phyloP scores from a whole-genome alignment of 768 basidiomycete genomes.

The Mycena chlorophos region DNA sequence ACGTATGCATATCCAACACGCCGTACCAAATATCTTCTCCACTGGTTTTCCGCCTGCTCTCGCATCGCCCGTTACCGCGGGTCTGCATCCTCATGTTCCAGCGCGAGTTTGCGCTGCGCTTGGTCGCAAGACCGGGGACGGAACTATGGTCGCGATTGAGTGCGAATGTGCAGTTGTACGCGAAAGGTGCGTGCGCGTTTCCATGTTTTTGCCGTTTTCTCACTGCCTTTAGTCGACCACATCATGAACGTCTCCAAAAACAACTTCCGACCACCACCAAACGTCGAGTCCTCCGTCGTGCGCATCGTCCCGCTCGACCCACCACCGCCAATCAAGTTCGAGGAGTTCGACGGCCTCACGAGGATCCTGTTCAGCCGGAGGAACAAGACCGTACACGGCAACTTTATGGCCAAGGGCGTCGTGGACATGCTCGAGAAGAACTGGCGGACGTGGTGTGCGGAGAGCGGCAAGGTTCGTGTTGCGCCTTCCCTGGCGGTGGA shows the following conservation, averaged over 20 bases:
- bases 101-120: conserved; percentile 92
- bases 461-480: conserved; percentile 32
- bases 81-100: conserved; percentile 99
- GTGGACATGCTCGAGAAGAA: conserved; percentile 93
- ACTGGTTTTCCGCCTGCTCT: conserved; percentile 93
- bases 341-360: conserved; percentile 95
- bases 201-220: background rate
- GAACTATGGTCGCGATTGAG: conserved; percentile 91
- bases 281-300: conserved; percentile 92
- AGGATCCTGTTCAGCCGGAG: conserved; percentile 86
- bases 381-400: conserved; percentile 88
- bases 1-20: conserved; percentile 98
- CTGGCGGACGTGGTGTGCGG: conserved; percentile 88
- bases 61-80: conserved; percentile 92
- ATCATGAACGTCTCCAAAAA: conserved; percentile 96
- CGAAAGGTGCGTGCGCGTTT: conserved; percentile 45
- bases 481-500: background rate
- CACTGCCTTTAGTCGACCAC: conserved; percentile 62
- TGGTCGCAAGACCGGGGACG: conserved; percentile 82
- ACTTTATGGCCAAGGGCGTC: conserved; percentile 93
- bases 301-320: conserved; percentile 91
- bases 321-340: conserved; percentile 92
- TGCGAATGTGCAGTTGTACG: conserved; percentile 96
- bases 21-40: conserved; percentile 99
- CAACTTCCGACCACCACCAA: conserved; percentile 93